phyloP scores from a whole-genome alignment of 1,139 yeast genomes.

The Starmera stellimalicola region DNA sequence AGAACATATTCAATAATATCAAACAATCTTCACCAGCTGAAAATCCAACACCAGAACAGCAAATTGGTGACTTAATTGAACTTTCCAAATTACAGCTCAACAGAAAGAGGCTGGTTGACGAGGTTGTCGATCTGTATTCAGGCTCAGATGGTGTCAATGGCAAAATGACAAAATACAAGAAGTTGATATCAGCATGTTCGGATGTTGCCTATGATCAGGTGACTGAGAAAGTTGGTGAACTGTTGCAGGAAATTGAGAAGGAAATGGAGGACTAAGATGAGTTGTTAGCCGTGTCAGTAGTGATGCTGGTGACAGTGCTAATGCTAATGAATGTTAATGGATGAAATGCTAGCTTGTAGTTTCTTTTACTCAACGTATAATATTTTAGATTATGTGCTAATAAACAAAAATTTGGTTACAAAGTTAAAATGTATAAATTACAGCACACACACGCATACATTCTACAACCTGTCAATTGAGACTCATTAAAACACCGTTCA shows the following conservation, averaged over 20 bases:
- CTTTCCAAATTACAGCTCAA: conserved; percentile 37
- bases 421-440: no score
- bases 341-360: no score
- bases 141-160: conserved; percentile 19
- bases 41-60: conserved; percentile 14
- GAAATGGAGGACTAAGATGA: background rate
- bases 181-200: conserved; percentile 75
- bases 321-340: no score
- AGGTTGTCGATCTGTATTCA: conserved; percentile 37
- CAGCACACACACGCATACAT: no score
- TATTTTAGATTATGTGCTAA: no score
- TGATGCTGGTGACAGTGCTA: no score
- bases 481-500: no score
- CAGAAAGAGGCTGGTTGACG: conserved; percentile 34
- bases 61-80: conserved; percentile 26
- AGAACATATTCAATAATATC: conserved; percentile 37
- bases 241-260: conserved; percentile 16
- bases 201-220: conserved; percentile 73
- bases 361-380: no score
- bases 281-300: no score
- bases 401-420: no score
- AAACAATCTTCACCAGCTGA: conserved; percentile 6
- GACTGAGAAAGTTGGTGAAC: conserved; percentile 34
- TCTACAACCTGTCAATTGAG: no score
- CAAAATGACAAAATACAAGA: conserved; percentile 74